Evolutionary conservation across 2,329 filamentous ascomycete species (phyloP).

Genomic region (Nectriaceae sp.): DNA sequence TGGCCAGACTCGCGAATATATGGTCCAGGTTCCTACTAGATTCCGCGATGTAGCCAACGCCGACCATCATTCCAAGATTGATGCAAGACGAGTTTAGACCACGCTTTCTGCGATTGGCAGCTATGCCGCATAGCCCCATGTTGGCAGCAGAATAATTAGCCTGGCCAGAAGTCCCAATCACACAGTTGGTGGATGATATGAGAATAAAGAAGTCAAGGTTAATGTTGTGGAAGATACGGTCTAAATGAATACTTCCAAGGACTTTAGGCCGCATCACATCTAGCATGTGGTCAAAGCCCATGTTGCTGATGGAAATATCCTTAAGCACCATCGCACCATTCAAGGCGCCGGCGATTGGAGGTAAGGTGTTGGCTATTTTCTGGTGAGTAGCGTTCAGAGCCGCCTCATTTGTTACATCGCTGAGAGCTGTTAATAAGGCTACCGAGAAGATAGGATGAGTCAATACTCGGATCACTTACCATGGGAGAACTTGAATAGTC

Average conservation of each 20-base stretch:
- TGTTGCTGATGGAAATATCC: constrained; percentile 33
- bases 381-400: constrained; percentile 9
- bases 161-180: constrained; percentile 39
- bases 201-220: constrained; percentile 43
- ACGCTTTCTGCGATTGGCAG: constrained; percentile 24
- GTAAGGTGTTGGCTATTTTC: constrained; percentile 24
- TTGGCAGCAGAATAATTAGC: constrained; percentile 39
- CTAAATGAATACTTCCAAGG: constrained; percentile 33
- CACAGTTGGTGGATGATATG: constrained; percentile 37
- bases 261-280: constrained; percentile 38
- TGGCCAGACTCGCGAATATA: constrained; percentile 3
- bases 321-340: constrained; percentile 46
- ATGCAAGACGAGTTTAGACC: constrained; percentile 40
- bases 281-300: constrained; percentile 30
- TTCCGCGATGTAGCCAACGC: constrained; percentile 44
- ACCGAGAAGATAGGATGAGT: too few species aligned
- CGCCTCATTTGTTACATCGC: constrained; percentile 14
- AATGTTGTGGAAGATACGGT: constrained; percentile 29
- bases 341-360: constrained; percentile 42
- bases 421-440: not conserved
- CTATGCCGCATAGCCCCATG: constrained; percentile 35
- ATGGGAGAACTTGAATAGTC: constrained; percentile 5
- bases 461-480: too few species aligned
- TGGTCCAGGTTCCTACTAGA: not conserved
- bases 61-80: constrained; percentile 41